Base-by-base conservation (phyloP, 495 filamentous ascomycete species). In the Entonaema liquescens region DNA sequence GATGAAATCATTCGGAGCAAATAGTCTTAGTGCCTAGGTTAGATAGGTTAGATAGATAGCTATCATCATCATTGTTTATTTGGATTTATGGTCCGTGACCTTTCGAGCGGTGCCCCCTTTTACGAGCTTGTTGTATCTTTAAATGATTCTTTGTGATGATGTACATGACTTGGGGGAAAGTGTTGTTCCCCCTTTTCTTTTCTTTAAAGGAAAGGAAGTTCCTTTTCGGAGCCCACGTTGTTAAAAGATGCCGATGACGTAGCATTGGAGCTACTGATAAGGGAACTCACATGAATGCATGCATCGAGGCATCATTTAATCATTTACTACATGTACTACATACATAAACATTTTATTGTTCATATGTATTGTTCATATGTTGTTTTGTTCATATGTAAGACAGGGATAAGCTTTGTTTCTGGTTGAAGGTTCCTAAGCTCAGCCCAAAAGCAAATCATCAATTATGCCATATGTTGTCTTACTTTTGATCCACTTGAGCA, bases 1-100 rank as follows among this genome's bases (percentile, higher is more conserved):
- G 69, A 68, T 56, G 69, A 67, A 67, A 68, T 72, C 69, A 72
- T 68, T 25, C 31, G 69, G 47, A 29, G 49, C 26, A 53, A 29
- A 17, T 50, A 50, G 19, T 21, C n/a, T 5, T 15, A 42, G 12
- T 33, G 5, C 31, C 5, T 7, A 33, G 31, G 29, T 31, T 42
- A 42, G 11, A 9, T 42, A 42, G 3, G 11, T 17, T 12, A 42
- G 38, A 13, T 17, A 42, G 11, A 31, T 31, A 3, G 7, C n/a
- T 47, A 47, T 23, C 19, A 47, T 23, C 9, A 47, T 33, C 31
- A 33, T 33, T 9, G 5, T 33, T 47, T 47, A 47, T 47, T 47
- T 47, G 19, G 7, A 47, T 47, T 47, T 0, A 1, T 47, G 42
- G 42, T 47, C 42, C 42, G 42, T 47, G 42, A 47, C 42, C 42